phyloP scores from a whole-genome alignment of 2,329 filamentous ascomycete genomes.

The Arthrobotrys conoides region DNA sequence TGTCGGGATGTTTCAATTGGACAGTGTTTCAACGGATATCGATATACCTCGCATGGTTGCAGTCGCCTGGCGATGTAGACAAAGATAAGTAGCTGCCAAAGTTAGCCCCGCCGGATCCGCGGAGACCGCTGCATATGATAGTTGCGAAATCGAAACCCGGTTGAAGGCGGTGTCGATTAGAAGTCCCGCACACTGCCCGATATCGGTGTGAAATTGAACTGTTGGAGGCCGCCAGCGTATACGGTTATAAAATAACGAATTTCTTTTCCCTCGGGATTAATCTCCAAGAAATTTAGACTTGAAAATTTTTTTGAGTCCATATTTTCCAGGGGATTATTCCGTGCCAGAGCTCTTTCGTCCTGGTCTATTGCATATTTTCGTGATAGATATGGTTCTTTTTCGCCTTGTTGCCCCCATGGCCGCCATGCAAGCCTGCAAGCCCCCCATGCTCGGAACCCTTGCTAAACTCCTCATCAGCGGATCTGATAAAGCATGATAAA shows the following conservation, averaged over 20 bases:
- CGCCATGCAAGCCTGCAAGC: conserved; percentile 9
- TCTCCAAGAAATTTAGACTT: conserved; percentile 20
- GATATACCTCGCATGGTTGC: background rate
- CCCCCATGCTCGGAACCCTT: conserved; percentile 29
- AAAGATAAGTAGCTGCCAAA: background rate
- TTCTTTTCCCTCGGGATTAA: conserved; percentile 27
- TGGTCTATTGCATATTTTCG: conserved; percentile 3
- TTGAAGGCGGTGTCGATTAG: conserved; percentile 2
- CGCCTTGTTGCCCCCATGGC: conserved; percentile 10
- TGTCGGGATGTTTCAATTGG: background rate
- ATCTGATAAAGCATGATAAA: conserved; percentile 61
- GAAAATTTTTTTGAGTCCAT: conserved; percentile 18
- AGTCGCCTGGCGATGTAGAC: background rate
- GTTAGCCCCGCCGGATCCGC: conserved; percentile 22
- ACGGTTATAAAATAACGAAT: background rate
- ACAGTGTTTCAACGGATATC: conserved; percentile 3
- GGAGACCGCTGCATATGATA: conserved; percentile 31
- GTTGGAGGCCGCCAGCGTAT: background rate
- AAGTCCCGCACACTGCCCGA: conserved; percentile 12
- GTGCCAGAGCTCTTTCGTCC: conserved; percentile 2
- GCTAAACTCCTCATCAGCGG: conserved; percentile 47
- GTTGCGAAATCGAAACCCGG: background rate
- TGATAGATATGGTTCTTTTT: conserved; percentile 10
- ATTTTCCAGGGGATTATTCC: conserved; percentile 22
- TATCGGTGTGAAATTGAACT: conserved; percentile 12